Conservation (phyloP, 148 eudicot species). For the Vaccinium myrtillus region DNA sequence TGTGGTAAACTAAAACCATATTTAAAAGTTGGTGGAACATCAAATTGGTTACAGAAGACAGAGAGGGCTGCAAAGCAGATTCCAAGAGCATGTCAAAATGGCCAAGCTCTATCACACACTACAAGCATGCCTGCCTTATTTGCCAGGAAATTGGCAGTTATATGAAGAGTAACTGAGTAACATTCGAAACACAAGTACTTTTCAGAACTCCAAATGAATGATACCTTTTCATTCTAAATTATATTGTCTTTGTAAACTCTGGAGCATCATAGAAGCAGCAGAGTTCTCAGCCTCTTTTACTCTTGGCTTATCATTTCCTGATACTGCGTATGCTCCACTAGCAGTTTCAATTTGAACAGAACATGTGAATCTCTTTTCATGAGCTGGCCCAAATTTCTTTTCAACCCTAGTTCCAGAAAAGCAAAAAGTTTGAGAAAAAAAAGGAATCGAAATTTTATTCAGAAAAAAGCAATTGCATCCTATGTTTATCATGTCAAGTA, state of each 20-base stretch:
- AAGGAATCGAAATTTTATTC: not conserved
- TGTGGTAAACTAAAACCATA: no score
- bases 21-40: no score
- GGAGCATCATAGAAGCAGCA: not conserved
- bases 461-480: not conserved
- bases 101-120: no score
- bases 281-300: constrained; percentile 8
- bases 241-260: not conserved
- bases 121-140: no score
- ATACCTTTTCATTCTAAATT: not conserved
- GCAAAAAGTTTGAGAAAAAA: not conserved
- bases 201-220: no score
- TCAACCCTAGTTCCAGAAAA: not conserved
- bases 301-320: not conserved
- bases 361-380: not conserved
- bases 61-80: no score
- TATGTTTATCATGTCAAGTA: no score
- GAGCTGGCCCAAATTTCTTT: not conserved
- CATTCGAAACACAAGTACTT: no score
- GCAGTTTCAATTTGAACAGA: not conserved
- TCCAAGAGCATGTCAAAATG: no score
- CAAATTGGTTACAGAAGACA: no score
- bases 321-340: not conserved
- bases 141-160: not conserved
- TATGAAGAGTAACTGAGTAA: not conserved